Percentiles rank a stretch among this genome's conserved stretches.
Evolutionary conservation across 2,329 filamentous ascomycete species (phyloP).

Genomic region (Penicillium sp.): DNA sequence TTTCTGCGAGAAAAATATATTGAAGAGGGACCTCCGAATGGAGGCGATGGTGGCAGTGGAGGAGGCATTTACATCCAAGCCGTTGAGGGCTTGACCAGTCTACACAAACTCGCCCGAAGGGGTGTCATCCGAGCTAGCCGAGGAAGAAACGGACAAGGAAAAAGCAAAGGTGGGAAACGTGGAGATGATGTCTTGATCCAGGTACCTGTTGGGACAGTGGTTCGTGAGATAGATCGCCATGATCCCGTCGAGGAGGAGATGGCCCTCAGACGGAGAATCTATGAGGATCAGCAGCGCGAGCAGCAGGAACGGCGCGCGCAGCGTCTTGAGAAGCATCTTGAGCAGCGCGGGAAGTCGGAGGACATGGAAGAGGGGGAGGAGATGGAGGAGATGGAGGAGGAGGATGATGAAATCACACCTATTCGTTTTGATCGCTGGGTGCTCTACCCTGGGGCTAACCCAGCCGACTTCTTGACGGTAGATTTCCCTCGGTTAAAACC

Average conservation of each 20-base stretch:
- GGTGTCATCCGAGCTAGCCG: slow-evolving; percentile 57
- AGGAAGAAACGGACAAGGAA: slow-evolving; percentile 49
- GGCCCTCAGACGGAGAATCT: slow-evolving; percentile 14
- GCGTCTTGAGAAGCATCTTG: slow-evolving; percentile 21
- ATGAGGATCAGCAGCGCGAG: neutral
- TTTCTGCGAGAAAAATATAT: slow-evolving; percentile 91
- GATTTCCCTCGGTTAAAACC: slow-evolving; percentile 59
- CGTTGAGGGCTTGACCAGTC: slow-evolving; percentile 81
- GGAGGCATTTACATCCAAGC: slow-evolving; percentile 95
- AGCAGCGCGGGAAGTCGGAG: slow-evolving; percentile 5
- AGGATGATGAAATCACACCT: slow-evolving; percentile 35
- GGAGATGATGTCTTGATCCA: slow-evolving; percentile 86
- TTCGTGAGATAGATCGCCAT: slow-evolving; percentile 75
- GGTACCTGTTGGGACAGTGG: slow-evolving; percentile 88
- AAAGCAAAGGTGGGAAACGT: slow-evolving; percentile 62
- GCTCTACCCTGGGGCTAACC: slow-evolving; percentile 75
- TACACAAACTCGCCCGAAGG: slow-evolving; percentile 84
- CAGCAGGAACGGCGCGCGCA: neutral
- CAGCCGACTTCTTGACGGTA: slow-evolving; percentile 64
- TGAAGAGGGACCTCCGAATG: slow-evolving; percentile 85
- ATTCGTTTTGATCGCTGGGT: slow-evolving; percentile 72
- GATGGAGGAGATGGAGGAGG: slow-evolving; percentile 4
- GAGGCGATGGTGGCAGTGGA: slow-evolving; percentile 88
- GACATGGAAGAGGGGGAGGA: neutral
- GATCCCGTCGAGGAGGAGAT: slow-evolving; percentile 75